These are phyloP conservation scores for Neolentinus lepideus DNA, from an alignment of 1,284 basidiomycete species.

Conservation along the genomic window DNA sequence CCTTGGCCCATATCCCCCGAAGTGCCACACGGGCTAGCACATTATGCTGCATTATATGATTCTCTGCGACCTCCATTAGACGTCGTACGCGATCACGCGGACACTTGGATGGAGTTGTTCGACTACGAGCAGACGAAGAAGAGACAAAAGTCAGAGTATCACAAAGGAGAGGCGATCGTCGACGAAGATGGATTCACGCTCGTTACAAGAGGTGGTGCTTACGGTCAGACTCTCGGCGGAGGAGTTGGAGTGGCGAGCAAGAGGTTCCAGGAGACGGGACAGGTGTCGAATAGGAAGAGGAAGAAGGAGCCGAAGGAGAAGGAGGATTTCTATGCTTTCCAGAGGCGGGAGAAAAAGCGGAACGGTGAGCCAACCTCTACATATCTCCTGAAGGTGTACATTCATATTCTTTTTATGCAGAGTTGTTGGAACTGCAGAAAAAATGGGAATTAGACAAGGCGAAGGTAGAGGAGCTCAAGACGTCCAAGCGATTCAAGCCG, in stretches of 20 bases:
- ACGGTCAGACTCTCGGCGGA: constrained; percentile 79
- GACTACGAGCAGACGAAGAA: constrained; percentile 64
- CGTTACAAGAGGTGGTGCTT: constrained; percentile 81
- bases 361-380: constrained; percentile 46
- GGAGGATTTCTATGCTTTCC: constrained; percentile 80
- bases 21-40: constrained; percentile 59
- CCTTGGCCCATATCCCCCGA: constrained; percentile 52
- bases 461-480: constrained; percentile 79
- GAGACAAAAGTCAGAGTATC: constrained; percentile 61
- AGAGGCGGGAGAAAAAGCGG: constrained; percentile 81
- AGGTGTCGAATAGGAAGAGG: constrained; percentile 15
- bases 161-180: constrained; percentile 77
- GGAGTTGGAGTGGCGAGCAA: constrained; percentile 76
- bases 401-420: constrained; percentile 25
- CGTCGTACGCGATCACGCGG: constrained; percentile 65
- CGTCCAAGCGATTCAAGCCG: constrained; percentile 75
- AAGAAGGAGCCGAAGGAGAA: constrained; percentile 68
- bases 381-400: constrained; percentile 4
- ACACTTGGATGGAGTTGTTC: constrained; percentile 67
- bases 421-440: constrained; percentile 70
- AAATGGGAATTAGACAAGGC: constrained; percentile 84
- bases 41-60: constrained; percentile 60
- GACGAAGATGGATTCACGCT: constrained; percentile 92
- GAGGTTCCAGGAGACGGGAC: constrained; percentile 35
- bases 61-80: constrained; percentile 67